Percentiles rank a stretch among this genome's conserved stretches.
Evolutionary conservation across 768 basidiomycete species (phyloP).

Genomic region (Pleurotus eryngii): DNA sequence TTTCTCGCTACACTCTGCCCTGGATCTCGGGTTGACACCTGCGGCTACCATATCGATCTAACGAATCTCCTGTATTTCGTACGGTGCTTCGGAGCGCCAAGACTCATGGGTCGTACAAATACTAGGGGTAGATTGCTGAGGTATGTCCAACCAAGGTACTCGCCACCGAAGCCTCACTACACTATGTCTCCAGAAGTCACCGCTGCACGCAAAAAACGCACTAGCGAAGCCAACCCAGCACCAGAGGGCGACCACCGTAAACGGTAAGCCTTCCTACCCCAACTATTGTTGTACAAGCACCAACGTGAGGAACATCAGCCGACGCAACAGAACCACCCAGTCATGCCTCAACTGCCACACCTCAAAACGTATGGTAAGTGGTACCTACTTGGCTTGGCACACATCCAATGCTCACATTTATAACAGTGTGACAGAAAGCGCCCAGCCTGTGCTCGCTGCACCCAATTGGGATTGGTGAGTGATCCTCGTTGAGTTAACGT

Average conservation of each 20-base stretch:
- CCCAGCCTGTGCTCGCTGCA: constrained; percentile 48
- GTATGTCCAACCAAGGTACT: constrained; percentile 11
- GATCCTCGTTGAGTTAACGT: neutral
- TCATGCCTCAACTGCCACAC: constrained; percentile 74
- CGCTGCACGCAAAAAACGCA: constrained; percentile 25
- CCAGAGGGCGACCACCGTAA: constrained; percentile 55
- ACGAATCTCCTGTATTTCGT: constrained; percentile 14
- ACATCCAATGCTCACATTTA: constrained; percentile 10
- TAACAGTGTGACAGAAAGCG: constrained; percentile 46
- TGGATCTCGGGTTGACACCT: constrained; percentile 19
- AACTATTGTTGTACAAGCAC: constrained; percentile 7
- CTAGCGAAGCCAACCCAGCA: constrained; percentile 24
- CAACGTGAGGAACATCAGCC: constrained; percentile 25
- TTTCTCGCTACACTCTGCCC: constrained; percentile 26
- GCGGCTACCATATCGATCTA: constrained; percentile 17
- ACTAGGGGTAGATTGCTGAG: constrained; percentile 9
- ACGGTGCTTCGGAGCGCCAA: constrained; percentile 21
- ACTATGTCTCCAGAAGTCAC: constrained; percentile 28
- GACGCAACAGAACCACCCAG: constrained; percentile 71
- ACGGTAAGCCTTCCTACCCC: constrained; percentile 34
- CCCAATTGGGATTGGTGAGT: constrained; percentile 46
- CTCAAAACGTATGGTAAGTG: constrained; percentile 66
- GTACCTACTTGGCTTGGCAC: neutral
- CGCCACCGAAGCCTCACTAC: constrained; percentile 7
- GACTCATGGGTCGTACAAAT: constrained; percentile 22